These are phyloP conservation scores for Endothia cerciana DNA, from an alignment of 2,329 filamentous ascomycete genomes.

Conservation along the genomic window DNA sequence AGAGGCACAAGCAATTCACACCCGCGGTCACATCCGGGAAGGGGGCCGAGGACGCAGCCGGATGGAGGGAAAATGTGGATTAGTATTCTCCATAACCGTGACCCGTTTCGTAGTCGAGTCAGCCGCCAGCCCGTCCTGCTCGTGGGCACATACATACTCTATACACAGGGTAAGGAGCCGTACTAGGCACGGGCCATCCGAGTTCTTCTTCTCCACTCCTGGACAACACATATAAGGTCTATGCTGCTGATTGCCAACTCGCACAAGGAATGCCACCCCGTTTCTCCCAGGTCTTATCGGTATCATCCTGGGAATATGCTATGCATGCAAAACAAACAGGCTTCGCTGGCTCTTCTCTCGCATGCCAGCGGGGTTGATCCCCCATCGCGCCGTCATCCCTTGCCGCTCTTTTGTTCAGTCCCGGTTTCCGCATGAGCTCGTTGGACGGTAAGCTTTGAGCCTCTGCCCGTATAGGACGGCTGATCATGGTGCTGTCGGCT, in stretches of 20 bases:
- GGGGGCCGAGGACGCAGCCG: neutral
- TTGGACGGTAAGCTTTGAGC: neutral
- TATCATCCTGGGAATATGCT: slow-evolving; percentile 8
- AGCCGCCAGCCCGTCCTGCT: neutral
- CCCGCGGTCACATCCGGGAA: neutral
- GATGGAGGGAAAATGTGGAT: neutral
- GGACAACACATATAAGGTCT: neutral
- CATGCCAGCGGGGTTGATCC: neutral
- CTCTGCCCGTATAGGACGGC: neutral
- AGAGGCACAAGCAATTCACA: too few species aligned
- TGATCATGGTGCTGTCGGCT: slow-evolving; percentile 2
- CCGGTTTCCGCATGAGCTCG: neutral
- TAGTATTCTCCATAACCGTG: neutral
- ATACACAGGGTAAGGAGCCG: neutral
- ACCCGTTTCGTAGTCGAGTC: neutral
- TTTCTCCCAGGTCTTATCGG: neutral
- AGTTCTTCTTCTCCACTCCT: neutral
- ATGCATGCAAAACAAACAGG: slow-evolving; percentile 2
- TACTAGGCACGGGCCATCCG: neutral
- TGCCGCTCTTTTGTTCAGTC: neutral
- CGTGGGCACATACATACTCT: neutral
- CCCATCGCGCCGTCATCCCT: neutral
- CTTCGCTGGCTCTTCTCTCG: neutral
- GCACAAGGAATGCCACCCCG: neutral
- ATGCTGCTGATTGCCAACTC: slow-evolving; percentile 1